Percentiles rank a stretch among this genome's conserved stretches.
These are phyloP conservation scores for Lanmaoa pseudosensibilis DNA, from an alignment of 768 basidiomycete genomes.

Conservation along the genomic window DNA sequence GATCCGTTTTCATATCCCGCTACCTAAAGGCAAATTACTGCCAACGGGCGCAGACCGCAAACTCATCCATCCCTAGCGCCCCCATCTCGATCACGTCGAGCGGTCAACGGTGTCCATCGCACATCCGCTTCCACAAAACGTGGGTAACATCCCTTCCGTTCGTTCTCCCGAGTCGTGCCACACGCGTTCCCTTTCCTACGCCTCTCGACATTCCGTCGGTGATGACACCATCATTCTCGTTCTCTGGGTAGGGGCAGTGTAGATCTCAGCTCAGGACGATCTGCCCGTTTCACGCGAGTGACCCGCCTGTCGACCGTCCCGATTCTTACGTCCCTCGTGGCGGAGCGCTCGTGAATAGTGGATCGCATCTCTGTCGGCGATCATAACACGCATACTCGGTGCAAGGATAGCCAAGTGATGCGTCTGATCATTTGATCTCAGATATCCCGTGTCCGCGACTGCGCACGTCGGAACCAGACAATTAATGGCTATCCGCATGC, in stretches of 20 bases:
- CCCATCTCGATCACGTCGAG: constrained; percentile 4
- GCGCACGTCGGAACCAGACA: neutral
- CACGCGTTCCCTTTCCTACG: neutral
- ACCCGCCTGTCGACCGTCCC: constrained; percentile 3
- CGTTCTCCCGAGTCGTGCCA: neutral
- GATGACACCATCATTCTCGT: constrained; percentile 3
- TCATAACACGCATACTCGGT: constrained; percentile 17
- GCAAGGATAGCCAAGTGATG: neutral
- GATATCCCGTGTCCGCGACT: constrained; percentile 6
- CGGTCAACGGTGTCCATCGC: neutral
- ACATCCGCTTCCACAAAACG: constrained; percentile 1
- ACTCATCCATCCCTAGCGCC: neutral
- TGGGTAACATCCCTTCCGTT: neutral
- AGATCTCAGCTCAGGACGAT: neutral
- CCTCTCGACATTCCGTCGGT: neutral
- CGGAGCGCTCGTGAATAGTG: neutral
- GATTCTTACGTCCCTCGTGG: constrained; percentile 13
- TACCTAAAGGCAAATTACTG: neutral
- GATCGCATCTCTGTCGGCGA: constrained; percentile 16
- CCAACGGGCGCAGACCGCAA: constrained; percentile 16
- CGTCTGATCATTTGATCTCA: constrained; percentile 6
- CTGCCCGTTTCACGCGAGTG: constrained; percentile 1
- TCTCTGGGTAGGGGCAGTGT: neutral
- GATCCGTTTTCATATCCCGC: constrained; percentile 4
- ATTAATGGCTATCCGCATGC: constrained; percentile 6